Evolutionary conservation across 495 filamentous ascomycete genomes (phyloP).

Genomic region (Neurospora sp.): DNA sequence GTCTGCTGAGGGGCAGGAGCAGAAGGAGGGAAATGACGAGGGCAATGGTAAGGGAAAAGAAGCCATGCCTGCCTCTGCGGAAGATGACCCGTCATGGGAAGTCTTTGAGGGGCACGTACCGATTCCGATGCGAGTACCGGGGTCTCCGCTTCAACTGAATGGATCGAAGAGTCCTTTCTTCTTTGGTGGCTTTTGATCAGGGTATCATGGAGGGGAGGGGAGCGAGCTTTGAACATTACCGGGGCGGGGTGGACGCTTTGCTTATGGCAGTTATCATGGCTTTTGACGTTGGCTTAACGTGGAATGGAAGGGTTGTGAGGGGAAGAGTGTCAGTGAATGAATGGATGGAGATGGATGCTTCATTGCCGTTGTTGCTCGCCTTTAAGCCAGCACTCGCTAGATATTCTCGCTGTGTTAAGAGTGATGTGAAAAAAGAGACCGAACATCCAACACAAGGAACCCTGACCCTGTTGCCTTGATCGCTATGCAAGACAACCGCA

Average conservation of each 20-base stretch:
- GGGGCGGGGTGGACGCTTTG: neutral
- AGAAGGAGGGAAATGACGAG: neutral
- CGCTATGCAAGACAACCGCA: neutral
- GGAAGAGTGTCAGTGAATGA: neutral
- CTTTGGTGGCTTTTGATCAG: neutral
- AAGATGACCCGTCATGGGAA: conserved; percentile 10
- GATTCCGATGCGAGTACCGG: conserved; percentile 63
- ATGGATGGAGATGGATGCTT: neutral
- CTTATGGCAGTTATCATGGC: neutral
- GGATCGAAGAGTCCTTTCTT: neutral
- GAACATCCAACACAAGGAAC: neutral
- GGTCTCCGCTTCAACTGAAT: conserved; percentile 4
- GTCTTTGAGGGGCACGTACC: conserved; percentile 53
- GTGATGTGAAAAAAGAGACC: neutral
- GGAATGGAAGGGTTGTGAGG: neutral
- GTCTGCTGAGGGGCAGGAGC: neutral
- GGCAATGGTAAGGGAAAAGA: neutral
- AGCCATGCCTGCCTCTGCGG: neutral
- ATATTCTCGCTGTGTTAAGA: neutral
- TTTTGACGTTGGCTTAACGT: neutral
- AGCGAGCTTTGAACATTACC: neutral
- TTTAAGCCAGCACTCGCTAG: neutral
- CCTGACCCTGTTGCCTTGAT: neutral
- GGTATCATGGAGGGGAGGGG: neutral
- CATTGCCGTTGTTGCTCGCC: neutral